Evolutionary conservation across 176 grass and related monocot genomes (phyloP).

Genomic region (Eremochloa ophiuroides): DNA sequence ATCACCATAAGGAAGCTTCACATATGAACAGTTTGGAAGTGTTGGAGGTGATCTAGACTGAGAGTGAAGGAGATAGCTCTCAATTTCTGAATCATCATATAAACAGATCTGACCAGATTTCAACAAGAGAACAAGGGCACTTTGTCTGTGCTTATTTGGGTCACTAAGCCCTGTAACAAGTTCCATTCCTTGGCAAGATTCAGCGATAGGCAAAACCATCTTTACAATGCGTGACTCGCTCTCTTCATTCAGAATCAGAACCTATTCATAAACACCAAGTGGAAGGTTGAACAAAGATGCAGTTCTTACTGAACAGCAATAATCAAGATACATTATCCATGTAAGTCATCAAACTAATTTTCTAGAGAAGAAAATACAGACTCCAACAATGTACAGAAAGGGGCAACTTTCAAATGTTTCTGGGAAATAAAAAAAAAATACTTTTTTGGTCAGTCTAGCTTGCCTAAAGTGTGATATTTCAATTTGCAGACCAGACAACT

Average conservation of each 20-base stretch:
- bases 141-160: slow-evolving; percentile 67
- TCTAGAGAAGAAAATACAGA: background rate
- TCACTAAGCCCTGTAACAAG: slow-evolving; percentile 56
- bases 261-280: slow-evolving; percentile 49
- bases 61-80: slow-evolving; percentile 63
- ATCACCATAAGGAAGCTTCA: slow-evolving; percentile 70
- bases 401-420: background rate
- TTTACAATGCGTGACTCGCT: slow-evolving; percentile 77
- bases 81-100: slow-evolving; percentile 89
- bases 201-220: slow-evolving; percentile 73
- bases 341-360: slow-evolving; percentile 2
- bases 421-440: background rate
- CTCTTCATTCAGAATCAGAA: slow-evolving; percentile 79
- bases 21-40: slow-evolving; percentile 59
- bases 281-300: slow-evolving; percentile 25
- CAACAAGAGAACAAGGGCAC: slow-evolving; percentile 71
- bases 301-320: slow-evolving; percentile 22
- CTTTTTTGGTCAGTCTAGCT: background rate
- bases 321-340: background rate
- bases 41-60: slow-evolving; percentile 74
- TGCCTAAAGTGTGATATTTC: slow-evolving; percentile 1
- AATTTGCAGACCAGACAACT: background rate
- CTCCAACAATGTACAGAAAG: background rate
- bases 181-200: slow-evolving; percentile 76
- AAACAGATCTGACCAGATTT: slow-evolving; percentile 79